A percentile compares a stretch with the other conserved stretches of the same genome.
These are phyloP conservation scores for Acanthochlamys bracteata DNA, from an alignment of 106 monocot genomes.

Conservation along the genomic window DNA sequence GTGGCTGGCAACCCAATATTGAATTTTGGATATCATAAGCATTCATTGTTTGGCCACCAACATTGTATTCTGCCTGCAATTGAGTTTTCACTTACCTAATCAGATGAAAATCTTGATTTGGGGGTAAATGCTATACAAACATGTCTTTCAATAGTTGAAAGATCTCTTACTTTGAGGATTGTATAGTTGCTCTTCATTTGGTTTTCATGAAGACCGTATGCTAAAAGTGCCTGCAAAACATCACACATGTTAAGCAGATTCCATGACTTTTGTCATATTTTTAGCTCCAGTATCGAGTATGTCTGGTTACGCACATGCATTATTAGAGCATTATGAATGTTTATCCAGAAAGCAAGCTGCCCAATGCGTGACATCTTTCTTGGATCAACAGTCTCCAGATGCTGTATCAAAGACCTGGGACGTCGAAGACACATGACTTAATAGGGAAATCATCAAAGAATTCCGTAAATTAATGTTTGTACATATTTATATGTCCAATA, in stretches of 20 bases:
- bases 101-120: background rate
- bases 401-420: constrained; percentile 43
- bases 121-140: background rate
- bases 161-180: constrained; percentile 44
- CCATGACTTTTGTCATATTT: background rate
- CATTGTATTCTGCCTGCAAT: constrained; percentile 67
- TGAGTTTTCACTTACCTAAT: background rate
- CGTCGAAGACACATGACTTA: too few relatives aligned
- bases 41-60: constrained; percentile 63
- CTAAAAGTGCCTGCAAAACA: constrained; percentile 65
- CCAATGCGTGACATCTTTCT: constrained; percentile 47
- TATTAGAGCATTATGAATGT: constrained; percentile 84
- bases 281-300: background rate
- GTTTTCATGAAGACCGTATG: constrained; percentile 50
- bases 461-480: too few relatives aligned
- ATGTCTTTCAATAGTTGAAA: background rate
- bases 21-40: constrained; percentile 57
- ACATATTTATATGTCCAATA: too few relatives aligned
- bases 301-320: constrained; percentile 65
- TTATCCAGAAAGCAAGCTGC: constrained; percentile 87
- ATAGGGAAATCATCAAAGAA: too few relatives aligned
- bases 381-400: constrained; percentile 57
- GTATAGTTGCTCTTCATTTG: constrained; percentile 45
- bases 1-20: constrained; percentile 58
- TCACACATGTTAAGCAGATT: background rate